Percentiles rank a stretch among this genome's conserved stretches.
phyloP scores from a whole-genome alignment of 768 basidiomycete genomes.

The Tremella mesenterica region DNA sequence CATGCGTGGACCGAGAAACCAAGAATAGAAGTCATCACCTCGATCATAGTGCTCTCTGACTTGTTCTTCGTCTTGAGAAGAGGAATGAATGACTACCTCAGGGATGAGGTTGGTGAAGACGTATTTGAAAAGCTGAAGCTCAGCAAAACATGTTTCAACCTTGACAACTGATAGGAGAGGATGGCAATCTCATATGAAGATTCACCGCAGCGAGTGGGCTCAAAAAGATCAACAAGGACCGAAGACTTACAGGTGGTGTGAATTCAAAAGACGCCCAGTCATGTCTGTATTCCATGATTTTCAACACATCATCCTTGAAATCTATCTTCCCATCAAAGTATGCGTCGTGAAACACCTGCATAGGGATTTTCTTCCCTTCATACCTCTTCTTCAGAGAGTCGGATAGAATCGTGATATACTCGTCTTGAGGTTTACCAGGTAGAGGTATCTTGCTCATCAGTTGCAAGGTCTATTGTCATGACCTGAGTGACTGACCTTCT shows the following conservation, averaged over 20 bases:
- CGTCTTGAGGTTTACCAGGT: constrained; percentile 74
- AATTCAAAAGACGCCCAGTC: constrained; percentile 92
- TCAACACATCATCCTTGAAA: constrained; percentile 95
- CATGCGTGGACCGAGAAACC: constrained; percentile 53
- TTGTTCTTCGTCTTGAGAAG: constrained; percentile 85
- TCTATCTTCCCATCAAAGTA: constrained; percentile 95
- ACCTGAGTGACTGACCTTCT: too few species aligned
- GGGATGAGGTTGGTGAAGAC: constrained; percentile 79
- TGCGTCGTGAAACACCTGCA: constrained; percentile 95
- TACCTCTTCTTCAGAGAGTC: constrained; percentile 65
- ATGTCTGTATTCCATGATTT: constrained; percentile 85
- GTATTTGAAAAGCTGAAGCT: constrained; percentile 67
- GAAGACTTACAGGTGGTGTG: constrained; percentile 56
- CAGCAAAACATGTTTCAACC: too few species aligned
- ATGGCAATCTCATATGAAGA: too few species aligned
- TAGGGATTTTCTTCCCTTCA: constrained; percentile 84
- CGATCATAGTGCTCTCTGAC: constrained; percentile 94
- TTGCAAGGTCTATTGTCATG: too few species aligned
- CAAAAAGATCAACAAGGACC: background rate
- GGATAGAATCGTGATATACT: constrained; percentile 88
- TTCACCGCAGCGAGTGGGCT: too few species aligned
- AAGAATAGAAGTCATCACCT: constrained; percentile 92
- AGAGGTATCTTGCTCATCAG: too few species aligned
- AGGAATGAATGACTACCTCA: constrained; percentile 88
- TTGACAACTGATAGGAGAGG: background rate